Conservation (phyloP, 1,284 basidiomycete genomes). For the Moesziomyces sp. region DNA sequence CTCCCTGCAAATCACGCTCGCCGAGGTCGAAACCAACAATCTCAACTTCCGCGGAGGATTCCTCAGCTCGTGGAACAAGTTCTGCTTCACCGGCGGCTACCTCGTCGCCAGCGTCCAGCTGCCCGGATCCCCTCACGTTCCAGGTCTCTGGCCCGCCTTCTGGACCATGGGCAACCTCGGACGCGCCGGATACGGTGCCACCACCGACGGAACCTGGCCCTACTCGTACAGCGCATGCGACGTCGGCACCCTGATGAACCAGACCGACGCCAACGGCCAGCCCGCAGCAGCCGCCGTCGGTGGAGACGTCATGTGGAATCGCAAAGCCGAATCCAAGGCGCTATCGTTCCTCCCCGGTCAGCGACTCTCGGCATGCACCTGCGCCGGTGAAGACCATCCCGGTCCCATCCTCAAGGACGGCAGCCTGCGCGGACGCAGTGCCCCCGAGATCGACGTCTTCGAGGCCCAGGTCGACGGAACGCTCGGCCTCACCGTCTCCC, state of each 20-base stretch:
- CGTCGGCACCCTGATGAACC: constrained; percentile 61
- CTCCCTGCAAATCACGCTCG: constrained; percentile 78
- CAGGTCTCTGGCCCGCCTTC: constrained; percentile 68
- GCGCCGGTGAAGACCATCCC: constrained; percentile 81
- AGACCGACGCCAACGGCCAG: constrained; percentile 51
- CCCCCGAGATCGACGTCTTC: constrained; percentile 77
- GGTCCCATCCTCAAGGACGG: constrained; percentile 78
- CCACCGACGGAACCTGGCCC: constrained; percentile 76
- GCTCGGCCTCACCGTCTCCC: constrained; percentile 75
- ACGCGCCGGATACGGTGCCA: constrained; percentile 65
- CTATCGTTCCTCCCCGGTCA: constrained; percentile 78
- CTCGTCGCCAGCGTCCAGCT: constrained; percentile 79
- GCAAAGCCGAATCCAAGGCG: constrained; percentile 59
- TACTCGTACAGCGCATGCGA: constrained; percentile 71
- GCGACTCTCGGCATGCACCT: constrained; percentile 77
- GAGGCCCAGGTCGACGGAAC: constrained; percentile 72
- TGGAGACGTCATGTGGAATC: constrained; percentile 57
- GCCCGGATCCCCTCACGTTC: constrained; percentile 76
- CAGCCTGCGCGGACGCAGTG: constrained; percentile 76
- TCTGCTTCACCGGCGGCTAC: constrained; percentile 93
- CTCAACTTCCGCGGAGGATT: constrained; percentile 75
- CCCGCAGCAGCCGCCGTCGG: constrained; percentile 39
- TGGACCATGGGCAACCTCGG: constrained; percentile 88
- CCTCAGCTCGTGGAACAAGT: constrained; percentile 80
- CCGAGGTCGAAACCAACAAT: constrained; percentile 71